Conservation (phyloP, 305 asterid genomes). For the Fraxinus baroniana region DNA sequence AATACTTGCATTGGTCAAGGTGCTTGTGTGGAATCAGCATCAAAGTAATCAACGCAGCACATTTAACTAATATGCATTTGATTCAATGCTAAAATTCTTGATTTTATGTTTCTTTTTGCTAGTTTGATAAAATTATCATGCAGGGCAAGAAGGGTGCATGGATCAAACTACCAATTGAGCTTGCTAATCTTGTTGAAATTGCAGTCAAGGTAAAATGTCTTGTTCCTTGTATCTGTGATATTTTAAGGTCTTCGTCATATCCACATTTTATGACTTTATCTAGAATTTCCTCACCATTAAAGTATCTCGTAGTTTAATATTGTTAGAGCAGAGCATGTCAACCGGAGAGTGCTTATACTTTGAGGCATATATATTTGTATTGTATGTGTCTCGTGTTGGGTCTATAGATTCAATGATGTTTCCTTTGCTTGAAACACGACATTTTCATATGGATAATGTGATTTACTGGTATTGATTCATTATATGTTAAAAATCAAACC, state of each 20-base stretch:
- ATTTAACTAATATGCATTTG: neutral
- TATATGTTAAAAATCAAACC: constrained; percentile 33
- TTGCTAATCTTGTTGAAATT: constrained; percentile 66
- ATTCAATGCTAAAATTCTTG: neutral
- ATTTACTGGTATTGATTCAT: neutral
- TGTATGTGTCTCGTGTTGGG: neutral
- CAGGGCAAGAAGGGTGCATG: constrained; percentile 88
- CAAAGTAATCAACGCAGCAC: neutral
- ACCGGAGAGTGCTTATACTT: neutral
- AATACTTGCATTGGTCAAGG: neutral
- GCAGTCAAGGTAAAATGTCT: constrained; percentile 54
- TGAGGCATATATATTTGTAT: neutral
- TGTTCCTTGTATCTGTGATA: neutral
- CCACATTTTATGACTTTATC: neutral
- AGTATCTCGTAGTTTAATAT: neutral
- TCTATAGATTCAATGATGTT: neutral
- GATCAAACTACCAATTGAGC: constrained; percentile 65
- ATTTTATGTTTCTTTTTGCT: neutral
- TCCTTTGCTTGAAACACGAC: constrained; percentile 1
- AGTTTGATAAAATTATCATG: constrained; percentile 17
- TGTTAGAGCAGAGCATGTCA: neutral
- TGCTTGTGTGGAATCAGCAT: neutral
- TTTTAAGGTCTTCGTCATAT: neutral
- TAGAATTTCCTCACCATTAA: neutral
- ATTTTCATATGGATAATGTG: neutral